Conservation (phyloP, 768 basidiomycete species). For the Lactifluus echinatus region DNA sequence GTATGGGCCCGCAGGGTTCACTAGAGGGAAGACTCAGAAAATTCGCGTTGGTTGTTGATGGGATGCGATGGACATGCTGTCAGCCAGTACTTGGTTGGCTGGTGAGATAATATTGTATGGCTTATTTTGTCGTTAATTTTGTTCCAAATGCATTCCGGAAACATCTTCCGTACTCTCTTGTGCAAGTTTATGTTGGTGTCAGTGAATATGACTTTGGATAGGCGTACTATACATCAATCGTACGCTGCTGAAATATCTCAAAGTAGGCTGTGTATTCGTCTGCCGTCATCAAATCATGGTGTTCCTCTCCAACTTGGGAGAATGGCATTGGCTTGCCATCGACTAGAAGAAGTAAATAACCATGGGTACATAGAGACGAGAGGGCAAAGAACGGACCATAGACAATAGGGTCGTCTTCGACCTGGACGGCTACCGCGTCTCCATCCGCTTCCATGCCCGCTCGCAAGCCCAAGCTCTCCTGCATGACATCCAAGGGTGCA, state of each 20-base stretch:
- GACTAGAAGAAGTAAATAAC: constrained; percentile 38
- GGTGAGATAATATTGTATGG: constrained; percentile 9
- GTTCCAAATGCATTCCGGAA: constrained; percentile 1
- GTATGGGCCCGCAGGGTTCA: not conserved
- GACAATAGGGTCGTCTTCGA: constrained; percentile 52
- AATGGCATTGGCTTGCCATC: constrained; percentile 66
- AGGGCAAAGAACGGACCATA: constrained; percentile 41
- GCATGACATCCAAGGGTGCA: constrained; percentile 20
- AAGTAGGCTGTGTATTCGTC: constrained; percentile 86
- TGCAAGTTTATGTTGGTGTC: no score
- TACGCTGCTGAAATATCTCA: constrained; percentile 50
- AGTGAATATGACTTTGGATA: not conserved
- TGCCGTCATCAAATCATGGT: constrained; percentile 87
- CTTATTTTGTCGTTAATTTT: constrained; percentile 10
- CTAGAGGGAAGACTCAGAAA: not conserved
- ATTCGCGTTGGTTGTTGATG: constrained; percentile 7
- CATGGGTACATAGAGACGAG: not conserved
- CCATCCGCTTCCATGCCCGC: constrained; percentile 5
- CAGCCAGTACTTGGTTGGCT: not conserved
- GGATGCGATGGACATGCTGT: constrained; percentile 1
- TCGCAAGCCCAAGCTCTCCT: not conserved
- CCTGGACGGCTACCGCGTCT: not conserved
- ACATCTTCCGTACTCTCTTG: not conserved
- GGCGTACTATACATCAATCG: not conserved
- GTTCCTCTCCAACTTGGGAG: constrained; percentile 82